Base-by-base conservation (phyloP, 768 basidiomycete species). In the Boletales sp. region DNA sequence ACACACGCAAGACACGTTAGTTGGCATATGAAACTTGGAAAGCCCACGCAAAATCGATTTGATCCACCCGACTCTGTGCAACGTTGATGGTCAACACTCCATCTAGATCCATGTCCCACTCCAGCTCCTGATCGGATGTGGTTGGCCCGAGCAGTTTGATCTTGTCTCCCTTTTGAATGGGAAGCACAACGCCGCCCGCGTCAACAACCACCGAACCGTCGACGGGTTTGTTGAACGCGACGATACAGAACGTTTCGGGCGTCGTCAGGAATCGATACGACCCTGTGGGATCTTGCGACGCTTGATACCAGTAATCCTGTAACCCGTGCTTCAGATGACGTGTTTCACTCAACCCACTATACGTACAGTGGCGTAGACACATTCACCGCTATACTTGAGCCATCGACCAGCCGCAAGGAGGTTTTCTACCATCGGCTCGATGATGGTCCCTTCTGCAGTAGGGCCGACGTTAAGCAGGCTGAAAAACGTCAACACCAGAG, bases 381-480 rank as follows among this genome's bases (percentile, higher is more conserved):
- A 82, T 1, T 70, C 65, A 13, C 80, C 78, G 2, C 75, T 71
- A 39, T 74, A 72, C 37, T 71, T 66, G 46, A 82, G 63, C 81
- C 81, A 82, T 38, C 51, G 55, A 0, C 80, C 81, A 15, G 77
- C 76, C n/a, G 71, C 76, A 6, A 75, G 68, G 30, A 82, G 67
- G 34, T 74, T 73, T 3, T 77, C 56, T 37, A 61, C 65, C 73
- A 80, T 78, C 0, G 78, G 72, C 8, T 64, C 64, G 38, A 80
- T 74, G 32, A 82, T 79, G 35, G 73, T 72, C 0, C 81, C 80
- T 44, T 80, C 79, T 1, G 77, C 78, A 2, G 71, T 79, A 0
- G 81, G 81, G 0, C 81, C 79, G 15, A 82, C 57, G 34, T 82
- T 76, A 2, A 82, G 59, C 18, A 82, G 64, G 53, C 79, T 80